phyloP scores from a whole-genome alignment of 148 eudicot species.

The Agrostemma githago region DNA sequence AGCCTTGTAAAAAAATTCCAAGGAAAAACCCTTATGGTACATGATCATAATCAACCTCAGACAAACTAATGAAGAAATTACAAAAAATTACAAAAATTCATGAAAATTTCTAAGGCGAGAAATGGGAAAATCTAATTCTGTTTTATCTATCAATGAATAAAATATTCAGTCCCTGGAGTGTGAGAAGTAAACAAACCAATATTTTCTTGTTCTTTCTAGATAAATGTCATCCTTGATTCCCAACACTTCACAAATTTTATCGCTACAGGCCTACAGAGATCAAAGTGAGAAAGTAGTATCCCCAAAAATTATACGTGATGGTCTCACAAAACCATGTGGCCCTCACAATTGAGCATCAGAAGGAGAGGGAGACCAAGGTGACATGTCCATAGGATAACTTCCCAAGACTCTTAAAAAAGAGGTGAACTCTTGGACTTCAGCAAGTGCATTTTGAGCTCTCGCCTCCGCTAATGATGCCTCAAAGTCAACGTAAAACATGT shows the following conservation, averaged over 20 bases:
- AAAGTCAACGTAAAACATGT: slow-evolving; percentile 93
- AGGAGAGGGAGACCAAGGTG: slow-evolving; percentile 68
- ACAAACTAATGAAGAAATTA: slow-evolving; percentile 12
- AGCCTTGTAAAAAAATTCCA: background rate
- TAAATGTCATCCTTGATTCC: slow-evolving; percentile 1
- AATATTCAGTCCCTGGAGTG: slow-evolving; percentile 7
- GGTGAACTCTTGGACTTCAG: slow-evolving; percentile 96
- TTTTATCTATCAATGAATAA: slow-evolving; percentile 21
- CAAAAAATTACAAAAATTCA: background rate
- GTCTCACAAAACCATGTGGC: no score
- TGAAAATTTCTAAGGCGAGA: background rate
- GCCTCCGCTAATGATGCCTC: slow-evolving; percentile 95
- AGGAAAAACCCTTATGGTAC: no score
- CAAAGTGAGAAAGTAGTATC: background rate
- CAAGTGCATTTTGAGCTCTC: slow-evolving; percentile 88
- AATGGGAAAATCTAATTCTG: slow-evolving; percentile 11
- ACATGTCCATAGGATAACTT: slow-evolving; percentile 96
- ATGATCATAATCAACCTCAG: slow-evolving; percentile 12
- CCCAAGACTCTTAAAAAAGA: slow-evolving; percentile 90
- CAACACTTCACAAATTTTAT: background rate
- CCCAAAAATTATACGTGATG: no score
- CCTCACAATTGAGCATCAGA: slow-evolving; percentile 16
- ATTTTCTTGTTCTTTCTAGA: background rate
- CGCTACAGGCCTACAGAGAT: background rate
- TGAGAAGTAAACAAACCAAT: slow-evolving; percentile 16